Conservation (phyloP, 805 yeast species). For the Pichia ethanolica region DNA sequence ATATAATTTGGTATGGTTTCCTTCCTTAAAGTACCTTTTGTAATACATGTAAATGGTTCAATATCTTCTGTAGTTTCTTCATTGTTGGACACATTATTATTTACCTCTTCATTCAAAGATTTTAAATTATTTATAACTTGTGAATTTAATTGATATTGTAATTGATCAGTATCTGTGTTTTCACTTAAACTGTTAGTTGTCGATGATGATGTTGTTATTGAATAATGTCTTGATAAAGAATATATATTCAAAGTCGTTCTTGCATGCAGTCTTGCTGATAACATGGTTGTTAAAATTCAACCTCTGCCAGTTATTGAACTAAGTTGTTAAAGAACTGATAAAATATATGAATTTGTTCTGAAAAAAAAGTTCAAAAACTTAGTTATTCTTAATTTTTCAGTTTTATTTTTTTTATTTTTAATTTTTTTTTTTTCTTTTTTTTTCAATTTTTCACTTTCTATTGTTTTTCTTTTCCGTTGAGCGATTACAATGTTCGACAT, state of each 20-base stretch:
- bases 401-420: too few relatives aligned
- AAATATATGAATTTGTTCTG: too few relatives aligned
- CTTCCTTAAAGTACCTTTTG: not conserved
- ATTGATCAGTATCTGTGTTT: not conserved
- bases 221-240: not conserved
- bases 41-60: not conserved
- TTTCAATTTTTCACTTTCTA: too few relatives aligned
- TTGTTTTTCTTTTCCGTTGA: too few relatives aligned
- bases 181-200: too few relatives aligned
- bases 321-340: too few relatives aligned
- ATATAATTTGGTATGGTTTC: constrained; percentile 11
- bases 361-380: too few relatives aligned
- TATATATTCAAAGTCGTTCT: not conserved
- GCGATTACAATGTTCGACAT: too few relatives aligned
- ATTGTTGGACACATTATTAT: not conserved
- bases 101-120: not conserved
- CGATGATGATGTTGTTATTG: not conserved
- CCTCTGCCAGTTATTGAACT: too few relatives aligned
- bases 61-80: not conserved
- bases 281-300: not conserved
- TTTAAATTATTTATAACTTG: not conserved
- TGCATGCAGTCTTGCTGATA: not conserved
- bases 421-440: too few relatives aligned
- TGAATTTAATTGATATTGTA: not conserved
- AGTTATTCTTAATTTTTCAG: too few relatives aligned